phyloP scores from a whole-genome alignment of 768 basidiomycete genomes.

The Phylloporus sp. region DNA sequence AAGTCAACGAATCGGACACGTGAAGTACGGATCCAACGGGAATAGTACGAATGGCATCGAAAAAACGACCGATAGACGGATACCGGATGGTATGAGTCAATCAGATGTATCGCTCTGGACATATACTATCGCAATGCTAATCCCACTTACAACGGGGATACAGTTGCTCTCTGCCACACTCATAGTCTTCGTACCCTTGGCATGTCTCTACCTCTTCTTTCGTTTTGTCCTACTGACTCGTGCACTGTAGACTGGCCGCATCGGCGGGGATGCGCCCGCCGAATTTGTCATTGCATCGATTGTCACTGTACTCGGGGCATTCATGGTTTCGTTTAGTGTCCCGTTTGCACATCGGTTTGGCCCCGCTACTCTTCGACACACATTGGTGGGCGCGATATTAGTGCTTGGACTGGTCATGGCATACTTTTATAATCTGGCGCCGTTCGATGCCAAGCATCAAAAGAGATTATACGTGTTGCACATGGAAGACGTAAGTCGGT shows the following conservation, averaged over 20 bases:
- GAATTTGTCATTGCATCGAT: slow-evolving; percentile 87
- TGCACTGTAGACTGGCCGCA: slow-evolving; percentile 64
- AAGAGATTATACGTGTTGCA: slow-evolving; percentile 82
- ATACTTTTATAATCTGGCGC: slow-evolving; percentile 52
- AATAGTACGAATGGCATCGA: slow-evolving; percentile 3
- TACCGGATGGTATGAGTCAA: slow-evolving; percentile 7
- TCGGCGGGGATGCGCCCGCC: slow-evolving; percentile 77
- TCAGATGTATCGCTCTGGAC: slow-evolving; percentile 50
- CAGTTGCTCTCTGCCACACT: slow-evolving; percentile 58
- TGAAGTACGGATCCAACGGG: not conserved
- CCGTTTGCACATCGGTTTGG: slow-evolving; percentile 78
- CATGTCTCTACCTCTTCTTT: slow-evolving; percentile 30
- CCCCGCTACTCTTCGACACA: slow-evolving; percentile 32
- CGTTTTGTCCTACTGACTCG: slow-evolving; percentile 1
- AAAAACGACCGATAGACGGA: not conserved
- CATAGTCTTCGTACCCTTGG: slow-evolving; percentile 89
- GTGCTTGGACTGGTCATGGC: slow-evolving; percentile 51
- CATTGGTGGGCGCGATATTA: slow-evolving; percentile 44
- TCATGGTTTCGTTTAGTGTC: slow-evolving; percentile 54
- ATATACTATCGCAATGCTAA: slow-evolving; percentile 58
- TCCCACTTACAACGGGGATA: slow-evolving; percentile 54
- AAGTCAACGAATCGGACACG: slow-evolving; percentile 15
- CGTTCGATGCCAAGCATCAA: slow-evolving; percentile 85
- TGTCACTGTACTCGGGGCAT: slow-evolving; percentile 52
- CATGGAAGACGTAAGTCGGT: slow-evolving; percentile 70